Conservation (phyloP, 306 rosid species). For the Crataegus laevigata region DNA sequence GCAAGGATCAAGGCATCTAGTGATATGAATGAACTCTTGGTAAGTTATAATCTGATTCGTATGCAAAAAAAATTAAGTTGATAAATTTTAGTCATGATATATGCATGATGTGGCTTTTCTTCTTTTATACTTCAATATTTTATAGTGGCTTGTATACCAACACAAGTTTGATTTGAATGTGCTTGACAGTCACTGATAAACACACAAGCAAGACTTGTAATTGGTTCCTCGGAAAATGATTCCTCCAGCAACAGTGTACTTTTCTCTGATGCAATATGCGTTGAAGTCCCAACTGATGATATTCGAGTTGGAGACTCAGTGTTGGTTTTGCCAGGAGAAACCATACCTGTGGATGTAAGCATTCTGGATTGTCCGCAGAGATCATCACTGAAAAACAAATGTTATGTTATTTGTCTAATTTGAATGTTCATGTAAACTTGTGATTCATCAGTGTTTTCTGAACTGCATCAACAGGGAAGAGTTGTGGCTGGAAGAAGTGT, state of each 20-base stretch:
- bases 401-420: background rate
- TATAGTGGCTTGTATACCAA: conserved; percentile 5
- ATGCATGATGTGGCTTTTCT: background rate
- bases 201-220: conserved; percentile 86
- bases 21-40: conserved; percentile 96
- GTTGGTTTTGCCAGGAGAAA: conserved; percentile 93
- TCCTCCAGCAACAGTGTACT: conserved; percentile 58
- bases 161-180: conserved; percentile 23
- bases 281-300: conserved; percentile 88
- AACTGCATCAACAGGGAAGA: conserved; percentile 58
- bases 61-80: background rate
- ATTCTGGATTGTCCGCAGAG: conserved; percentile 9
- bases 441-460: conserved; percentile 20
- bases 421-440: conserved; percentile 10
- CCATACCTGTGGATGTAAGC: conserved; percentile 90
- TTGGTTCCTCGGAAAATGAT: conserved; percentile 62
- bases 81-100: background rate
- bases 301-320: conserved; percentile 89
- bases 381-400: background rate
- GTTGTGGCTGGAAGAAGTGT: conserved; percentile 90
- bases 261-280: conserved; percentile 61
- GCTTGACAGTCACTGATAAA: conserved; percentile 83
- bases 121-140: conserved; percentile 6
- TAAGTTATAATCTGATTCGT: conserved; percentile 29
- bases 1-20: conserved; percentile 93